A percentile compares a stretch with the other conserved stretches of the same genome.
Evolutionary conservation across 306 rosid genomes (phyloP).

Genomic region (Trifolium dubium): DNA sequence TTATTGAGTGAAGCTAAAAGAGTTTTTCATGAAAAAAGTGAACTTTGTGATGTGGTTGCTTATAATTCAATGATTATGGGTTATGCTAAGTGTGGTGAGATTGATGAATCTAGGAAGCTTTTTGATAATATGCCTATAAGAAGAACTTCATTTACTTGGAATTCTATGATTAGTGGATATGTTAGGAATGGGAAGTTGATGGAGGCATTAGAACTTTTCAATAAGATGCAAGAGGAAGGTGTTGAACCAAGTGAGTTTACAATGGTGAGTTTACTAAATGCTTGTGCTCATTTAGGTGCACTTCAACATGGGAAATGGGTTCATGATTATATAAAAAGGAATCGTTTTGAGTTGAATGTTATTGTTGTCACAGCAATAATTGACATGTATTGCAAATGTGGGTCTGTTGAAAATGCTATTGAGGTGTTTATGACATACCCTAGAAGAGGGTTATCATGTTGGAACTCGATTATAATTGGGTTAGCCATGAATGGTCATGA

Average conservation of each 20-base stretch:
- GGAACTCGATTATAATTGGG: slow-evolving; percentile 81
- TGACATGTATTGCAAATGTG: slow-evolving; percentile 89
- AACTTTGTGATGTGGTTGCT: slow-evolving; percentile 63
- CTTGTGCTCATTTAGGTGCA: slow-evolving; percentile 86
- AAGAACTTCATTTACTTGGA: slow-evolving; percentile 75
- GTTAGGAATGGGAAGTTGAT: slow-evolving; percentile 71
- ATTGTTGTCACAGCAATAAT: slow-evolving; percentile 75
- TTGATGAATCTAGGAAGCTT: slow-evolving; percentile 65
- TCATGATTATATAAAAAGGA: slow-evolving; percentile 65
- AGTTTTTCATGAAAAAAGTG: slow-evolving; percentile 57
- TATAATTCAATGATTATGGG: slow-evolving; percentile 86
- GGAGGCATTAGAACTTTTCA: slow-evolving; percentile 68
- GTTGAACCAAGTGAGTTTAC: slow-evolving; percentile 73
- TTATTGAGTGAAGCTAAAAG: slow-evolving; percentile 60
- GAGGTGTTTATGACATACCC: slow-evolving; percentile 62
- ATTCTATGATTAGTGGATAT: slow-evolving; percentile 80
- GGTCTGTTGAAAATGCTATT: slow-evolving; percentile 61
- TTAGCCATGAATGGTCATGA: slow-evolving; percentile 77
- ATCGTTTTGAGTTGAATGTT: slow-evolving; percentile 59
- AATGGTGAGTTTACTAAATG: slow-evolving; percentile 88
- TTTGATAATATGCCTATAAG: slow-evolving; percentile 69
- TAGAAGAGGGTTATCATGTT: slow-evolving; percentile 62
- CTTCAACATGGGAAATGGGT: slow-evolving; percentile 82
- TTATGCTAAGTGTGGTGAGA: slow-evolving; percentile 72
- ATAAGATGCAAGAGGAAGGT: slow-evolving; percentile 60